phyloP scores from a whole-genome alignment of 495 filamentous ascomycete species.

The Cairneyella variabilis region DNA sequence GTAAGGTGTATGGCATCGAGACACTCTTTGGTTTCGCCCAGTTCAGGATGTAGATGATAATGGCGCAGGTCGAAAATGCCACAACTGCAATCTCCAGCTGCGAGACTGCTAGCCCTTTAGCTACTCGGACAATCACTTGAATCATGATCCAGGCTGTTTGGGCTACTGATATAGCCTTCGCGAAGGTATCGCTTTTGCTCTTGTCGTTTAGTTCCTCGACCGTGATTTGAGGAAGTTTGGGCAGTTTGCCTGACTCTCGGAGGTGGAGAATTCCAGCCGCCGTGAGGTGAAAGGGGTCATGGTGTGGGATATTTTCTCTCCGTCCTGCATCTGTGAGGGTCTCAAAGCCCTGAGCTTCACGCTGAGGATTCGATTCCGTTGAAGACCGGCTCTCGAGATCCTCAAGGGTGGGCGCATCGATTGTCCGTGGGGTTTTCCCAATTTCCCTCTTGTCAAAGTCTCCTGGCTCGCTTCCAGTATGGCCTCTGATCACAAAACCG shows the following conservation, averaged over 20 bases:
- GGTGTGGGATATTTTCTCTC: no score
- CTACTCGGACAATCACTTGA: slow-evolving; percentile 25
- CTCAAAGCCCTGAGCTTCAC: no score
- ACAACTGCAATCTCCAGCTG: slow-evolving; percentile 32
- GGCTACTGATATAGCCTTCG: slow-evolving; percentile 23
- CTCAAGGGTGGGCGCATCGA: no score
- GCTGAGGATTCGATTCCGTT: no score
- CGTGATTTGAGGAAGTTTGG: slow-evolving; percentile 6
- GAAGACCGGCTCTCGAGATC: no score
- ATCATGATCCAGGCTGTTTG: slow-evolving; percentile 31
- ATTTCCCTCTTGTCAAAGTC: no score
- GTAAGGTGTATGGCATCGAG: background rate
- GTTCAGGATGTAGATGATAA: slow-evolving; percentile 23
- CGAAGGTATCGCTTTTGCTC: slow-evolving; percentile 34
- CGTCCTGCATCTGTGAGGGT: no score
- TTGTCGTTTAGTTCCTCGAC: slow-evolving; percentile 34
- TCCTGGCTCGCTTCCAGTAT: no score
- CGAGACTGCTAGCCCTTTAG: slow-evolving; percentile 26
- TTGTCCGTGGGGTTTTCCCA: no score
- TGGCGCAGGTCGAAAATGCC: slow-evolving; percentile 27
- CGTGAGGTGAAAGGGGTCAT: no score
- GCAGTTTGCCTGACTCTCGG: no score
- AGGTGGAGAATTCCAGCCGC: background rate
- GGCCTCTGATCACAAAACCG: no score
- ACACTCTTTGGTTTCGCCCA: slow-evolving; percentile 29